A percentile compares a stretch with the other conserved stretches of the same genome.
Conservation (phyloP, 306 rosid species). For the Cercis canadensis region DNA sequence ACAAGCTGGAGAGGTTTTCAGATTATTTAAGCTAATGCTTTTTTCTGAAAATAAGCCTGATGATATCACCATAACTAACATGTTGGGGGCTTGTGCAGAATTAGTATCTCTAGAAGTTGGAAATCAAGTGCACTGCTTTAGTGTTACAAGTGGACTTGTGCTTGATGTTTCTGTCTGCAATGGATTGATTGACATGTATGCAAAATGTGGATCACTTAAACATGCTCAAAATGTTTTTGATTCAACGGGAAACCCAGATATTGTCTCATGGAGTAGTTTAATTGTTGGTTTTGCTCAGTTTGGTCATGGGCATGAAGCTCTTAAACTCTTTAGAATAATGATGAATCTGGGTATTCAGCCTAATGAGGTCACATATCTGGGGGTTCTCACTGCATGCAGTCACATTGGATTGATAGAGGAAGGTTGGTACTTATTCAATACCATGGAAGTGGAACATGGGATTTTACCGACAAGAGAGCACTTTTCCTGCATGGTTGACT, state of each 20-base stretch:
- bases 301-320: conserved; percentile 74
- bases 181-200: conserved; percentile 83
- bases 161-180: conserved; percentile 58
- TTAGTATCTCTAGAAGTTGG: conserved; percentile 69
- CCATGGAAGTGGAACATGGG: conserved; percentile 69
- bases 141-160: conserved; percentile 65
- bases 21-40: conserved; percentile 59
- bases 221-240: conserved; percentile 60
- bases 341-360: conserved; percentile 54
- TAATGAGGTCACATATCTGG: conserved; percentile 71
- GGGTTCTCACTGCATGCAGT: conserved; percentile 80
- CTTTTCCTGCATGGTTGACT: conserved; percentile 81
- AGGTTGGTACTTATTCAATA: conserved; percentile 58
- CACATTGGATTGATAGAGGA: conserved; percentile 77
- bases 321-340: conserved; percentile 64
- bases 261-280: conserved; percentile 89
- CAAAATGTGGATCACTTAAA: conserved; percentile 75
- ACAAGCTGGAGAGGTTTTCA: conserved; percentile 62
- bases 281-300: conserved; percentile 75
- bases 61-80: conserved; percentile 59
- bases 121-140: conserved; percentile 69
- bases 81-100: conserved; percentile 67
- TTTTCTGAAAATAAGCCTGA: conserved; percentile 60
- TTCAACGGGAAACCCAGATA: conserved; percentile 53
- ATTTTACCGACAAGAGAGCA: conserved; percentile 70